These are phyloP conservation scores for Suhomyces bribrorum DNA, from an alignment of 1,139 yeast genomes.

Conservation along the genomic window DNA sequence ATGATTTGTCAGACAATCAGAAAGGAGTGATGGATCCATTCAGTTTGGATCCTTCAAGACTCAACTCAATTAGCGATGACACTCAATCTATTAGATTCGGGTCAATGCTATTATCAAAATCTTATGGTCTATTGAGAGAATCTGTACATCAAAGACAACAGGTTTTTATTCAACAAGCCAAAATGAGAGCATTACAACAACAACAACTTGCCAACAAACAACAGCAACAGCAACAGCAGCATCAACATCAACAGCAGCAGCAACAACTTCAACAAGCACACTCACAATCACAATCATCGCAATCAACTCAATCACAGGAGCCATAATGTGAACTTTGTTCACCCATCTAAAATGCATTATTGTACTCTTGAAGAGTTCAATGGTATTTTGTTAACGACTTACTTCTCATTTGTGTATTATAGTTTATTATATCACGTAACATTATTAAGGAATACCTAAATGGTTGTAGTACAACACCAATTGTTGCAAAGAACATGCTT, in stretches of 20 bases:
- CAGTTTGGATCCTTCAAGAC: slow-evolving; percentile 63
- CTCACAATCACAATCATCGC: slow-evolving; percentile 3
- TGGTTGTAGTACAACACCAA: no score
- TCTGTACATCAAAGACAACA: slow-evolving; percentile 52
- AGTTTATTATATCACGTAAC: slow-evolving; percentile 8
- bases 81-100: slow-evolving; percentile 92
- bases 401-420: slow-evolving; percentile 14
- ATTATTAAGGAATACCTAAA: background rate
- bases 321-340: background rate
- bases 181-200: slow-evolving; percentile 49
- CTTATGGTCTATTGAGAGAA: slow-evolving; percentile 68
- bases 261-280: slow-evolving; percentile 28
- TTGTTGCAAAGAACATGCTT: no score
- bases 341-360: slow-evolving; percentile 7
- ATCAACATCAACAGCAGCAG: slow-evolving; percentile 22
- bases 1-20: slow-evolving; percentile 54
- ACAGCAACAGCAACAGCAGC: slow-evolving; percentile 50
- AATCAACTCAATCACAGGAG: slow-evolving; percentile 1
- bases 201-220: slow-evolving; percentile 33
- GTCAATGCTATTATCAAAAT: slow-evolving; percentile 83
- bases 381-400: slow-evolving; percentile 10
- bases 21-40: slow-evolving; percentile 54
- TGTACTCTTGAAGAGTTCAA: slow-evolving; percentile 9
- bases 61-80: slow-evolving; percentile 81
- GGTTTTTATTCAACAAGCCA: slow-evolving; percentile 44